Evolutionary conservation across 1,284 basidiomycete species (phyloP), one percentile per base, ranked within the genome.

Genomic region (Malassezia furfur): DNA sequence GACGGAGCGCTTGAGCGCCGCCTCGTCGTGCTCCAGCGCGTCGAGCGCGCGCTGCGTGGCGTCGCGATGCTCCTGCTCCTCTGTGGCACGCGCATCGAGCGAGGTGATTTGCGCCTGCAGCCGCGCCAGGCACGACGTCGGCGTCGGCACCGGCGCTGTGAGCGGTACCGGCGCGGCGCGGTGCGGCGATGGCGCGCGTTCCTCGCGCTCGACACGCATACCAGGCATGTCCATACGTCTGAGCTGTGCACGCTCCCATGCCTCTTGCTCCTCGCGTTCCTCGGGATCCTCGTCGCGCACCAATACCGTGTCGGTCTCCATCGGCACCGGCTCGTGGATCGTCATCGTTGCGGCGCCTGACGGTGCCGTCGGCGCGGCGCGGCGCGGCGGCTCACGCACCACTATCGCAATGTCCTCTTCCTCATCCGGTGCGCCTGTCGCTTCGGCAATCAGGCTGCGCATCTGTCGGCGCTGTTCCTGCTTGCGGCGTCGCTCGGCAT

Each of bases 261-360:
- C 54, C 5, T 57, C 54, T 54, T 77, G 79, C 64, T 82, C 80
- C 52, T 83, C 82, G 50, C 86, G 84, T 51, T 87, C 86, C 34
- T 86, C 85, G 54, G 82, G 82, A 48, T 83, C 82, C 61, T 86
- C 83, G 75, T 86, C 85, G 76, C 85, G 83, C 84, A 37, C 36
- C 30, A 50, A 12, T 2, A 47, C 31, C 22, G 31, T 19, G 15
- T 47, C 45, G 5, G 22, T 21, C 5, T 47, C 50, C 40, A 45
- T 17, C 9, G 17, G 7, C n/a, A 37, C n/a, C 5, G 41, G 41
- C 32, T 45, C 57, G 19, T 32, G 54, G 14, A 43, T 47, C 19
- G 48, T 17, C 15, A 31, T 17, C 7, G 25, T n/a, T 11, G 48
- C 10, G 9, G 47, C 37, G 4, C 2, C 17, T 5, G 36, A 21